A percentile compares a stretch with the other conserved stretches of the same genome.
Evolutionary conservation across 352 stramenopile genomes (phyloP).

Genomic region (Phytophthora idaei): DNA sequence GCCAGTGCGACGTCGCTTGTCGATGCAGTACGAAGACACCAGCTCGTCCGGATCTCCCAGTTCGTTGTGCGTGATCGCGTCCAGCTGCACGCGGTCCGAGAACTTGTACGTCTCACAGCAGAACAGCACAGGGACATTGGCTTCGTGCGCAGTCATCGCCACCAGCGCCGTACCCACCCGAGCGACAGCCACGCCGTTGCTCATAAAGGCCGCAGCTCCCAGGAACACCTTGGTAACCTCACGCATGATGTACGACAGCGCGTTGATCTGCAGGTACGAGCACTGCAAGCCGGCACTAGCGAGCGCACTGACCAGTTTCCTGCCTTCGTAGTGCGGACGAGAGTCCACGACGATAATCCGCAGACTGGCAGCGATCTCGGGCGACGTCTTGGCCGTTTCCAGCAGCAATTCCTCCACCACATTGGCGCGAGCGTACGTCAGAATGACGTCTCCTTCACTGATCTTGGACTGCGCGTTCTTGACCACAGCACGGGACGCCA

Average conservation of each 20-base stretch:
- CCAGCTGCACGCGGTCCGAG: slow-evolving; percentile 96
- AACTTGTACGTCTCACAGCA: slow-evolving; percentile 99
- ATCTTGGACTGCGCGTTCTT: slow-evolving; percentile 91
- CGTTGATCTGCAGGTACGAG: slow-evolving; percentile 95
- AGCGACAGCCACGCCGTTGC: slow-evolving; percentile 93
- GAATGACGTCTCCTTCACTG: slow-evolving; percentile 91
- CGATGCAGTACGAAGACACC: slow-evolving; percentile 61
- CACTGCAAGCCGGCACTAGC: slow-evolving; percentile 79
- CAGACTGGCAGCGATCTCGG: slow-evolving; percentile 56
- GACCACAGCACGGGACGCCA: slow-evolving; percentile 91
- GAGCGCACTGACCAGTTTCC: slow-evolving; percentile 77
- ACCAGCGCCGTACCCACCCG: slow-evolving; percentile 93
- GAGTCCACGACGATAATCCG: slow-evolving; percentile 96
- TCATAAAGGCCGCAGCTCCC: slow-evolving; percentile 95
- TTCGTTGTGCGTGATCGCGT: slow-evolving; percentile 98
- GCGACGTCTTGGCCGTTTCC: slow-evolving; percentile 45
- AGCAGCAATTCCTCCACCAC: slow-evolving; percentile 90
- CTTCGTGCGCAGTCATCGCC: slow-evolving; percentile 90
- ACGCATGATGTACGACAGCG: slow-evolving; percentile 95
- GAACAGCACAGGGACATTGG: slow-evolving; percentile 96
- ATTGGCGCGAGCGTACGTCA: slow-evolving; percentile 95
- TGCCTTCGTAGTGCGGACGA: slow-evolving; percentile 84
- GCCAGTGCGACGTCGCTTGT: slow-evolving; percentile 44
- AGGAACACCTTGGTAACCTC: slow-evolving; percentile 97
- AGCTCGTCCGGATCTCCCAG: slow-evolving; percentile 94